Evolutionary conservation across 148 eudicot genomes (phyloP), one percentile per base, ranked within the genome.

Genomic region (Amaranthus palmeri): DNA sequence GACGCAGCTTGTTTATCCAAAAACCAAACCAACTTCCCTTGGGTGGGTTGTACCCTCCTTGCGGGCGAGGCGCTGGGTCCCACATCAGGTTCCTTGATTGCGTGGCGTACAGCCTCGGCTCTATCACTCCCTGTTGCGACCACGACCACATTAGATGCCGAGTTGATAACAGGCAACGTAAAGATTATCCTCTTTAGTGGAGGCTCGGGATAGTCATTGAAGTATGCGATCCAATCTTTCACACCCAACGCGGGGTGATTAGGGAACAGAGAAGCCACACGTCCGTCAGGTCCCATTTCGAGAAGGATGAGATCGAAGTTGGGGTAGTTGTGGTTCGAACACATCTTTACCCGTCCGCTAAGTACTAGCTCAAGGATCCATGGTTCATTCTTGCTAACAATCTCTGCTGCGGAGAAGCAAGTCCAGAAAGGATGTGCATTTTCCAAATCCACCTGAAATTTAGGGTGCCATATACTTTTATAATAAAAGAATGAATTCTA

Each of bases 221-320:
- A 78, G 69, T 83, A 90, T 18, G 95, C 87, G n/a, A 93, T 87
- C 98, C 98, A 93, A 7, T 88, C 80, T 52, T 81, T 82, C 69
- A 83, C 84, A 7, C 75, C 76, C 41, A 90, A 82, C 0, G 80
- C 85, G 0, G 88, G 12, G 85, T 90, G 95, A 55, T 82, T 77
- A 15, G 98, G 98, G 69, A 93, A 93, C 6, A 93, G 81, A 9
- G 98, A 93, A 0, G 98, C 98, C 47, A 93, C 84, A 49, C 88
- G 98, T n/a, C 98, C 98, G 61, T 93, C 97, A 0, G 91, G 81
- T 4, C 98, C 97, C 97, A 91, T 83, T 5, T 86, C 97, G 3
- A 91, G 96, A 78, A 93, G 86, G 73, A 91, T 76, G 67, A 93
- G 92, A 78, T 93, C 98, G 45, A 91, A 91, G 75, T 91, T 93